A percentile compares a stretch with the other conserved stretches of the same genome.
Evolutionary conservation across 768 basidiomycete genomes (phyloP).

Genomic region (Tricholoma sp.): DNA sequence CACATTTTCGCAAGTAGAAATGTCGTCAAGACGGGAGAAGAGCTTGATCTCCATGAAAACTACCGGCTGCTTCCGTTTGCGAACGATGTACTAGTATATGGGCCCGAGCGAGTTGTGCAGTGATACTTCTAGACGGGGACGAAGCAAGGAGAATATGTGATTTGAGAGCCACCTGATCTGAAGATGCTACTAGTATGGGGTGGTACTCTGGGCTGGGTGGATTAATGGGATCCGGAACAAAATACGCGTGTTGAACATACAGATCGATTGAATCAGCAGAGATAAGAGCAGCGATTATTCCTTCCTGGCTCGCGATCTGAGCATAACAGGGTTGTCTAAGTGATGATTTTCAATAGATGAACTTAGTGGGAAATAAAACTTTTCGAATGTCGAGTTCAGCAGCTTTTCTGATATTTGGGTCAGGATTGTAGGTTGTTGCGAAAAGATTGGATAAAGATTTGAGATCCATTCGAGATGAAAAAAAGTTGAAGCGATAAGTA

Average conservation of each 20-base stretch:
- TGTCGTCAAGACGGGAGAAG: background rate
- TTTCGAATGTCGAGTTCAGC: slow-evolving; percentile 87
- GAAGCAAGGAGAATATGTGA: slow-evolving; percentile 62
- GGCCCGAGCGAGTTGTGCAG: slow-evolving; percentile 74
- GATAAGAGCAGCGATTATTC: slow-evolving; percentile 79
- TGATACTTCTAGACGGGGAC: slow-evolving; percentile 61
- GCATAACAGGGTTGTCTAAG: background rate
- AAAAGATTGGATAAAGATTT: slow-evolving; percentile 75
- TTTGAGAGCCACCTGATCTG: slow-evolving; percentile 74
- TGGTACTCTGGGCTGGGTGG: slow-evolving; percentile 54
- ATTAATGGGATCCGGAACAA: background rate
- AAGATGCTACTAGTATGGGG: slow-evolving; percentile 53
- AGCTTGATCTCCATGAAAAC: background rate
- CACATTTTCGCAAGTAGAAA: background rate
- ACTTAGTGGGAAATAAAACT: slow-evolving; percentile 36
- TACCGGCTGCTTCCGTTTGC: background rate
- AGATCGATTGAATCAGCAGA: slow-evolving; percentile 70
- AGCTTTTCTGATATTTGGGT: slow-evolving; percentile 82
- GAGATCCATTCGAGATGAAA: slow-evolving; percentile 50
- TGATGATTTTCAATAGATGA: slow-evolving; percentile 1
- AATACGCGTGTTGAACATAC: slow-evolving; percentile 48
- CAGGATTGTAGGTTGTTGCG: slow-evolving; percentile 71
- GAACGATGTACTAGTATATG: too few relatives aligned
- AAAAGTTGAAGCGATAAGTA: too few relatives aligned
- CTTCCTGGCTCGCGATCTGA: slow-evolving; percentile 75